Evolutionary conservation across 164 flowering plant species (phyloP).

Genomic region (Vitis labrusca): DNA sequence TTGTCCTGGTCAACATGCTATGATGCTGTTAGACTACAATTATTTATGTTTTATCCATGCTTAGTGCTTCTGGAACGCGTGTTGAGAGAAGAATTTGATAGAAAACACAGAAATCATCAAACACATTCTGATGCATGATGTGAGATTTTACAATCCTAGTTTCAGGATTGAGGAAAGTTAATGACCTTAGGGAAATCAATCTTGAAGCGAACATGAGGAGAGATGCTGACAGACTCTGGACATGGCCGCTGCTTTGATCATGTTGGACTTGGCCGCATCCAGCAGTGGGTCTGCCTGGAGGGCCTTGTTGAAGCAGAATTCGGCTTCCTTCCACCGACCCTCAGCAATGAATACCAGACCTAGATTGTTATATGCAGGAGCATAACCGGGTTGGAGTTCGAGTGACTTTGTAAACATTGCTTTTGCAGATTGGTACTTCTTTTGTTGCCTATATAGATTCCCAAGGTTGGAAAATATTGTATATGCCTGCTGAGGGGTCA

Average conservation of each 20-base stretch:
- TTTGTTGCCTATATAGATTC: constrained; percentile 72
- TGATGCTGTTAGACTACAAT: no score
- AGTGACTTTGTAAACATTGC: constrained; percentile 82
- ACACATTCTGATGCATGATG: no score
- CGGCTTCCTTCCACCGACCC: constrained; percentile 80
- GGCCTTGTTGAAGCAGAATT: constrained; percentile 74
- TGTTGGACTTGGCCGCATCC: constrained; percentile 87
- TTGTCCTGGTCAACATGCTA: no score
- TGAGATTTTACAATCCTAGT: no score
- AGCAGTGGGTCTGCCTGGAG: constrained; percentile 70
- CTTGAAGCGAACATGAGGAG: constrained; percentile 14
- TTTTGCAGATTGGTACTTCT: constrained; percentile 60
- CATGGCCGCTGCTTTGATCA: constrained; percentile 61
- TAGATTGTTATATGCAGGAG: constrained; percentile 93
- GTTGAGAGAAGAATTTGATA: no score
- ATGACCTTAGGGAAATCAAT: constrained; percentile 3
- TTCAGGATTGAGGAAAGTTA: not conserved
- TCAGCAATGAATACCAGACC: constrained; percentile 94
- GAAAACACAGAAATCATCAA: no score
- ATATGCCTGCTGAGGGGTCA: constrained; percentile 64
- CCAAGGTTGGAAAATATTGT: constrained; percentile 81
- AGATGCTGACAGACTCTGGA: constrained; percentile 36
- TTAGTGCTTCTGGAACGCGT: no score
- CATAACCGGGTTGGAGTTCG: constrained; percentile 82
- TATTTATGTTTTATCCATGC: no score